Conservation (phyloP, 257 asterid genomes). For the Jacaranda copaia region DNA sequence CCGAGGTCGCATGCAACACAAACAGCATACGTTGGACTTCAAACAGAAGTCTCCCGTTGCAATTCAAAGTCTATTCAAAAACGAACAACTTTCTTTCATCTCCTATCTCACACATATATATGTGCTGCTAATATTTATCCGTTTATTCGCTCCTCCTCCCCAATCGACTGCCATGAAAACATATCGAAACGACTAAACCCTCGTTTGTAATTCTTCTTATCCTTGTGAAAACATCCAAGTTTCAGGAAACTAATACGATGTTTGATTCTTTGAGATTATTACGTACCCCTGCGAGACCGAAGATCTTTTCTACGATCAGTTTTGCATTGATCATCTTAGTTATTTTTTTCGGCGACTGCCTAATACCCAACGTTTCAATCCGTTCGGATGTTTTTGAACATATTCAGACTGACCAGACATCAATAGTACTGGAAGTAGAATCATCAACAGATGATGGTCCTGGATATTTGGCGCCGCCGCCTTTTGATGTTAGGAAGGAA, state of each 20-base stretch:
- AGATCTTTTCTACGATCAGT: slow-evolving; percentile 37
- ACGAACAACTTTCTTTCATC: neutral
- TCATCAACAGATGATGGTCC: slow-evolving; percentile 8
- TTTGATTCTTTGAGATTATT: slow-evolving; percentile 34
- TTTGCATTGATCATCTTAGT: slow-evolving; percentile 35
- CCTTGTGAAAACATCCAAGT: neutral
- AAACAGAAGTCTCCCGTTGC: neutral
- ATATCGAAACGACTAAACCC: neutral
- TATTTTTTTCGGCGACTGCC: slow-evolving; percentile 20
- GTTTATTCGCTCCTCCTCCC: neutral
- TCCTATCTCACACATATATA: neutral
- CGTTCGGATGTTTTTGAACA: neutral
- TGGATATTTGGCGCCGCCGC: neutral
- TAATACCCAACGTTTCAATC: slow-evolving; percentile 34
- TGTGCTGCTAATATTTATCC: slow-evolving; percentile 8
- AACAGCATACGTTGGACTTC: neutral
- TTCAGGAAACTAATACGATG: slow-evolving; percentile 21
- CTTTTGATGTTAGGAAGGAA: neutral
- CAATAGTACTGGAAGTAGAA: neutral
- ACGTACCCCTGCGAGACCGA: neutral
- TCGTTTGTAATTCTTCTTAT: neutral
- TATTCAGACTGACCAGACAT: slow-evolving; percentile 7
- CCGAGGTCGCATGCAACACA: neutral
- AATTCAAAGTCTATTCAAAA: neutral
- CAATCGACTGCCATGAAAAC: slow-evolving; percentile 28